Conservation (phyloP, 768 basidiomycete genomes). For the Candolleomyces aberdarensis region DNA sequence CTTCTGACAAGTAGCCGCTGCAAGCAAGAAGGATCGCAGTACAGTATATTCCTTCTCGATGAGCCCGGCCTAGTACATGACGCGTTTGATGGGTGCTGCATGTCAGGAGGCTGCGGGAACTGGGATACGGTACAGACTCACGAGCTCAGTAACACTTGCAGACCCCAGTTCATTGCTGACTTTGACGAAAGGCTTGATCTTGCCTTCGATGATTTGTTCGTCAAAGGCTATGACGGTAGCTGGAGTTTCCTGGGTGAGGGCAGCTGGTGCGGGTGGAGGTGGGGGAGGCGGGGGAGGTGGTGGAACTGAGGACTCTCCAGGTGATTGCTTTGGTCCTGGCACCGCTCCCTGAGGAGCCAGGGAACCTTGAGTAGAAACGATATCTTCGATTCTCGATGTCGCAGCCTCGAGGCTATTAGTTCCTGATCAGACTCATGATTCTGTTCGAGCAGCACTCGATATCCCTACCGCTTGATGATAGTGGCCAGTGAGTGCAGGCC, state of each 20-base stretch:
- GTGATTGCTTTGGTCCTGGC: conserved; percentile 1
- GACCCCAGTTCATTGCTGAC: conserved; percentile 71
- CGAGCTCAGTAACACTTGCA: conserved; percentile 73
- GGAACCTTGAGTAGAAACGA: conserved; percentile 49
- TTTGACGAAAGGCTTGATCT: conserved; percentile 70
- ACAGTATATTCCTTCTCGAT: conserved; percentile 66
- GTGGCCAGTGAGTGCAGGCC: conserved; percentile 76
- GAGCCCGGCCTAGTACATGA: conserved; percentile 52
- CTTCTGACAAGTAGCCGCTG: conserved; percentile 74
- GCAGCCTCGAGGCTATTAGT: conserved; percentile 83
- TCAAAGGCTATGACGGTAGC: conserved; percentile 70
- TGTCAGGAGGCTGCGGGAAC: conserved; percentile 1
- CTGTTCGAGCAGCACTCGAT: conserved; percentile 2
- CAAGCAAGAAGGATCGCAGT: conserved; percentile 64
- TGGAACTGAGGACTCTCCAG: conserved; percentile 19
- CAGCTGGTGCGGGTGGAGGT: conserved; percentile 34
- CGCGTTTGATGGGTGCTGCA: neutral
- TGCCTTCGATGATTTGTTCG: conserved; percentile 67
- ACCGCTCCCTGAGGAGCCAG: conserved; percentile 12
- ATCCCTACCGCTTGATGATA: conserved; percentile 72
- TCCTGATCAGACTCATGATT: conserved; percentile 6
- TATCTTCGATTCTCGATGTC: conserved; percentile 90
- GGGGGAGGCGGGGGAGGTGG: conserved; percentile 29
- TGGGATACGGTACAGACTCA: conserved; percentile 32
- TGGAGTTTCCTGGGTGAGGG: conserved; percentile 39